Percentiles rank a stretch among this genome's conserved stretches.
Evolutionary conservation across 495 filamentous ascomycete species (phyloP).

Genomic region (Hypoxylon fuscum): DNA sequence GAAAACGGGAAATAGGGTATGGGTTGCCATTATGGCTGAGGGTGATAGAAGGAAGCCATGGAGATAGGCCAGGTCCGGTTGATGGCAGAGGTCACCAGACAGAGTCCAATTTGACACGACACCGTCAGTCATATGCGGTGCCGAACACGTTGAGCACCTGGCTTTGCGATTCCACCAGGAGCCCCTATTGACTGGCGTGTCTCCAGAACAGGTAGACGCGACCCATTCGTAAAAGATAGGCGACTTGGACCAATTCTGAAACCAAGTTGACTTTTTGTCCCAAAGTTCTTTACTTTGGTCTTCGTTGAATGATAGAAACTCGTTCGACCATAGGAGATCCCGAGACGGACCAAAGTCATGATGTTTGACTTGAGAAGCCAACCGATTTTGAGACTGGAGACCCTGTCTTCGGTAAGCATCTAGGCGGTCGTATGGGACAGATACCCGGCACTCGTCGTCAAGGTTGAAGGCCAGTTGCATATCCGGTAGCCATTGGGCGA

Average conservation of each 20-base stretch:
- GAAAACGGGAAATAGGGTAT: slow-evolving; percentile 76
- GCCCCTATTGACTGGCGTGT: slow-evolving; percentile 61
- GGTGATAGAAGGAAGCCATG: slow-evolving; percentile 76
- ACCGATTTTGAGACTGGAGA: no score
- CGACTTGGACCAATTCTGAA: slow-evolving; percentile 32
- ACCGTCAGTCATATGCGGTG: slow-evolving; percentile 71
- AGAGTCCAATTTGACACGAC: slow-evolving; percentile 72
- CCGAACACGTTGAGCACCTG: slow-evolving; percentile 67
- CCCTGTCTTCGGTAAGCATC: slow-evolving; percentile 43
- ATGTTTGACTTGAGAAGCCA: no score
- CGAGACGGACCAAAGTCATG: slow-evolving; percentile 45
- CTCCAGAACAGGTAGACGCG: slow-evolving; percentile 63
- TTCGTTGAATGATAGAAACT: slow-evolving; percentile 22
- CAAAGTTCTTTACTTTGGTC: slow-evolving; percentile 44
- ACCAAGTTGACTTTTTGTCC: slow-evolving; percentile 35
- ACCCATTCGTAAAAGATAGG: slow-evolving; percentile 61
- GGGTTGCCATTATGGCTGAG: slow-evolving; percentile 66
- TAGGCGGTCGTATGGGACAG: slow-evolving; percentile 69
- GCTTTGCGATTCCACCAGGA: slow-evolving; percentile 60
- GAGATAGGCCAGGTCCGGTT: slow-evolving; percentile 76
- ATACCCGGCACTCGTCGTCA: slow-evolving; percentile 77
- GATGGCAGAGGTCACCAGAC: slow-evolving; percentile 75
- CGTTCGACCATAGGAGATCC: slow-evolving; percentile 32
- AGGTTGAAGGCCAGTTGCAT: slow-evolving; percentile 87
- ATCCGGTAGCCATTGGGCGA: slow-evolving; percentile 74